phyloP scores from a whole-genome alignment of 2,329 filamentous ascomycete genomes.

The Nigrograna mackinnonii region DNA sequence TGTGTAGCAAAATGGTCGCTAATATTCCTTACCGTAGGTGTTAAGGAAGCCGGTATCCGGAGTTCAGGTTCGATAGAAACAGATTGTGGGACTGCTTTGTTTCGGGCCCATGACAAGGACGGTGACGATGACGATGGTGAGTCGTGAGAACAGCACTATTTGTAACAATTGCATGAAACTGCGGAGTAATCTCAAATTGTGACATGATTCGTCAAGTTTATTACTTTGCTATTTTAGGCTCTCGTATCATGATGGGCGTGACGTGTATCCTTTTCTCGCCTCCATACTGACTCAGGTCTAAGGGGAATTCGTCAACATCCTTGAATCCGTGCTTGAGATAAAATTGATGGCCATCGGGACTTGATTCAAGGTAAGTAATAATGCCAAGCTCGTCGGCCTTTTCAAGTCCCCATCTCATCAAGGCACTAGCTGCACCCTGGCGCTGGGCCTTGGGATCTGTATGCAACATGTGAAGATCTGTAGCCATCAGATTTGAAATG shows the following conservation, averaged over 20 bases:
- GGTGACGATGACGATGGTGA: too few species aligned
- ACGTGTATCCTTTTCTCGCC: conserved; percentile 13
- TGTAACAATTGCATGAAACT: too few species aligned
- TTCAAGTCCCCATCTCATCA: conserved; percentile 24
- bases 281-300: conserved; percentile 21
- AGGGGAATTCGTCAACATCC: conserved; percentile 18
- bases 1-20: too few species aligned
- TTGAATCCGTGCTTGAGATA: conserved; percentile 29
- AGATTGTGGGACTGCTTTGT: too few species aligned
- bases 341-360: conserved; percentile 16
- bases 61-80: too few species aligned
- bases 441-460: conserved; percentile 28
- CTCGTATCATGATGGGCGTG: conserved; percentile 29
- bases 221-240: too few species aligned
- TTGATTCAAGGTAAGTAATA: conserved; percentile 29
- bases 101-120: too few species aligned
- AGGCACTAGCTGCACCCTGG: conserved; percentile 23
- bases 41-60: too few species aligned
- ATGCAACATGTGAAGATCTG: conserved; percentile 32
- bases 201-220: too few species aligned
- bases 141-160: too few species aligned
- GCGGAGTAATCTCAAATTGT: too few species aligned
- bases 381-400: conserved; percentile 26
- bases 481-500: neutral
- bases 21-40: too few species aligned